A percentile compares a stretch with the other conserved stretches of the same genome.
phyloP scores from a whole-genome alignment of 192 early-diverging fungal species.

The Cladochytrium replicatum region DNA sequence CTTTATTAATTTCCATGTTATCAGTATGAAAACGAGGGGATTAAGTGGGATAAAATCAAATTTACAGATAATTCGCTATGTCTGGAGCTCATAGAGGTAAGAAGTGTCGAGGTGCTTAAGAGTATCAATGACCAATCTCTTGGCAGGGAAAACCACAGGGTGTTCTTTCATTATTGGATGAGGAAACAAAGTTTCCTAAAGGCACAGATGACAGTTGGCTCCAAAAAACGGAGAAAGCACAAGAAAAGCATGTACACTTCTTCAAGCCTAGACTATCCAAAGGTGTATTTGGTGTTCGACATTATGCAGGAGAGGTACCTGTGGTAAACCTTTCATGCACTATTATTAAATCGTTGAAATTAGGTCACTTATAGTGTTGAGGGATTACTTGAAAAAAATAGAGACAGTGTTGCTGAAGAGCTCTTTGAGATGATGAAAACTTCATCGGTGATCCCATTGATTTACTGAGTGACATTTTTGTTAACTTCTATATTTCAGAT shows the following conservation, averaged over 20 bases:
- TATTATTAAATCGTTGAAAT: constrained; percentile 1
- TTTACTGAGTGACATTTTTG: constrained; percentile 2
- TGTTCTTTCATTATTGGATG: constrained; percentile 41
- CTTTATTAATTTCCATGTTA: background rate
- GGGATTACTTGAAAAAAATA: constrained; percentile 47
- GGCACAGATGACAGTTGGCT: constrained; percentile 45
- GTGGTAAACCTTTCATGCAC: background rate
- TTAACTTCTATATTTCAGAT: constrained; percentile 13
- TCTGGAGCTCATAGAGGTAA: constrained; percentile 45
- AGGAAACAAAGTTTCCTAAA: constrained; percentile 48
- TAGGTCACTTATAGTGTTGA: constrained; percentile 35
- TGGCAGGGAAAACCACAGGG: constrained; percentile 34
- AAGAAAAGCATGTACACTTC: constrained; percentile 37
- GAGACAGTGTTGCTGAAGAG: constrained; percentile 44
- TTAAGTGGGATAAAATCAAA: constrained; percentile 44
- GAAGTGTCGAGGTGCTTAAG: background rate
- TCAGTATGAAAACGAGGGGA: constrained; percentile 46
- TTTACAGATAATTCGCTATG: constrained; percentile 40
- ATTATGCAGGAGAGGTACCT: constrained; percentile 45
- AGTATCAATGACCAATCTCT: constrained; percentile 12
- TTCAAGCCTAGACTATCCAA: constrained; percentile 36
- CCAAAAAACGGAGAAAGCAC: constrained; percentile 25
- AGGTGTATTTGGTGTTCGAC: constrained; percentile 40
- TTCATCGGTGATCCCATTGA: constrained; percentile 22
- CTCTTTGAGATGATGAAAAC: constrained; percentile 37